Base-by-base conservation (phyloP, 805 yeast species). In the Metschnikowia koreensis region DNA sequence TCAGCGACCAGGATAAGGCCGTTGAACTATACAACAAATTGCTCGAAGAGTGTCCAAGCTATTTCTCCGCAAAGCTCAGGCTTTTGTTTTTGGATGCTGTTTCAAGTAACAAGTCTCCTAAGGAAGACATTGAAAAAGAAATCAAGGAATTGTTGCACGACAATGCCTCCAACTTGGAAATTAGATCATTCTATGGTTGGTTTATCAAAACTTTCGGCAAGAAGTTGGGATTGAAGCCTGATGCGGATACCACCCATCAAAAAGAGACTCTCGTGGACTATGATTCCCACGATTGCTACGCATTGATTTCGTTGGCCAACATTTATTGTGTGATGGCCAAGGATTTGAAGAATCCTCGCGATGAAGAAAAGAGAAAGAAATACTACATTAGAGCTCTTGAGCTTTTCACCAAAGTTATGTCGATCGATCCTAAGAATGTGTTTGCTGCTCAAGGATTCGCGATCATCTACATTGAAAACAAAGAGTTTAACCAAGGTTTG, bases 381-480 rank as follows among this genome's bases (percentile, higher is more conserved):
- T 86, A 90, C 50, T 93, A 87, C 66, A 75, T 86, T 42, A 83
- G 96, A 68, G 97, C 97, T n/a, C 87, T 92, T 12, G 97, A 93
- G 69, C 75, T 94, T 53, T 93, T 83, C 67, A 88, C 90, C 62
- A 94, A 94, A 70, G 97, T 90, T 1, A 73, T 94, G 48, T 84
- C 87, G 46, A 70, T 91, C 29, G 98, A 94, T 70, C 82, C 92
- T 2, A 76, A 80, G 59, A 89, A 93, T 65, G 93, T 92, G 1
- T 94, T 86, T 72, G 99, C 99, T 6, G 98, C 99, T 1, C 99
- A 94, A 69, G 99, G 99, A 50, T 78, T 94, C 55, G 98, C 97
- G 1, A 90, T 94, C 50, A 83, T 91, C 5, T 87, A 90, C 67
- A 96, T 96, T 10, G 97, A 93, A 62, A 86, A 84, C 62, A 84